These are phyloP conservation scores for Eucalyptus cloeziana DNA, from an alignment of 345 rosid genomes.

Conservation along the genomic window DNA sequence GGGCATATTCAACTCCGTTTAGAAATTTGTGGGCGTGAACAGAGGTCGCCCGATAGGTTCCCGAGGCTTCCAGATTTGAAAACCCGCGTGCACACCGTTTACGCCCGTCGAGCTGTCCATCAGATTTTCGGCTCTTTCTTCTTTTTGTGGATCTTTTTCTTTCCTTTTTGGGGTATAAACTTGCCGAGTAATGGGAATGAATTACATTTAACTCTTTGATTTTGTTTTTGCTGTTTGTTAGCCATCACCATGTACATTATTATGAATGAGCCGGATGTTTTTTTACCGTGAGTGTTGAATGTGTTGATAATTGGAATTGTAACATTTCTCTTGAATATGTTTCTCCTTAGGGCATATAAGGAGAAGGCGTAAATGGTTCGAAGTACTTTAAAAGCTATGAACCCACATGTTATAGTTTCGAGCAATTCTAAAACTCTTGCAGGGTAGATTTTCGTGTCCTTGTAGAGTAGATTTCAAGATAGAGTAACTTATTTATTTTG, in stretches of 20 bases:
- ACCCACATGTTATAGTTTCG: rapidly evolving
- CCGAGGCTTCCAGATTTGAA: background rate
- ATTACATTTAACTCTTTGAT: background rate
- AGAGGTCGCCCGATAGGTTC: rapidly evolving
- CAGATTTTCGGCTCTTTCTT: no score
- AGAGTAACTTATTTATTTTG: background rate
- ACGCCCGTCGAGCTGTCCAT: background rate
- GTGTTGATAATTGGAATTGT: background rate
- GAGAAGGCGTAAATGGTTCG: rapidly evolving
- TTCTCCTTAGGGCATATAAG: no score
- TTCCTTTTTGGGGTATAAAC: no score
- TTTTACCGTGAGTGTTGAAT: rapidly evolving
- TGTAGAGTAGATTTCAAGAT: no score
- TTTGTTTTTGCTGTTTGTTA: background rate
- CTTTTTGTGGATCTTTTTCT: no score
- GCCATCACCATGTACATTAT: background rate
- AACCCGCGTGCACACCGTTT: background rate
- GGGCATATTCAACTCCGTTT: no score
- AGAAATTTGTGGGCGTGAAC: background rate
- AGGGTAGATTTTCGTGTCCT: background rate
- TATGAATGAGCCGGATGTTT: background rate
- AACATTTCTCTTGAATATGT: background rate
- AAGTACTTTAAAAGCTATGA: background rate
- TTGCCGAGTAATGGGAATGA: background rate
- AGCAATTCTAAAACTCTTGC: rapidly evolving